Conservation (phyloP, 441 rosid genomes). For the Croton setiger region DNA sequence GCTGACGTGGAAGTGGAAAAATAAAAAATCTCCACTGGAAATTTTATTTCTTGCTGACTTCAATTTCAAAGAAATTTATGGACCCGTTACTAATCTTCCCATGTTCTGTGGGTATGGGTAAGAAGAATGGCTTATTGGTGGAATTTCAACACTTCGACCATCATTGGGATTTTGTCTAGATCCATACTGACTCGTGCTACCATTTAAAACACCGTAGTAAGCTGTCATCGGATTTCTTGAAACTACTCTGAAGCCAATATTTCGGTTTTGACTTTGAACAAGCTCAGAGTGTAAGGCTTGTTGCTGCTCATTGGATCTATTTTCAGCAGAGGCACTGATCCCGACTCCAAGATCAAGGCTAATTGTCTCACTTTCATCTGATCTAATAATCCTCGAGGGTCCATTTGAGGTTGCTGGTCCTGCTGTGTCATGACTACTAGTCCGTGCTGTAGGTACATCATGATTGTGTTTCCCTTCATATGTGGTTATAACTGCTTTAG, state of each 20-base stretch:
- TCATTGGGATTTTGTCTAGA: slow-evolving; percentile 47
- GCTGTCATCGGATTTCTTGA: slow-evolving; percentile 43
- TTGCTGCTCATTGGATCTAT: slow-evolving; percentile 43
- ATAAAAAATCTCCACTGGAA: slow-evolving; percentile 16
- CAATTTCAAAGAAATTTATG: slow-evolving; percentile 33
- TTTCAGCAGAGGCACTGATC: slow-evolving; percentile 51
- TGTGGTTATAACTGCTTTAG: slow-evolving; percentile 94
- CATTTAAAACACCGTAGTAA: slow-evolving; percentile 50
- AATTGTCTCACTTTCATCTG: slow-evolving; percentile 52
- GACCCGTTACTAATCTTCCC: slow-evolving; percentile 77
- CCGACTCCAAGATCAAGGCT: slow-evolving; percentile 98
- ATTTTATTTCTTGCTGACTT: slow-evolving; percentile 19
- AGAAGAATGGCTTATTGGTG: slow-evolving; percentile 50
- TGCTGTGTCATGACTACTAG: slow-evolving; percentile 55
- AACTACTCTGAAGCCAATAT: slow-evolving; percentile 46
- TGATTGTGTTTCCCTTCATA: slow-evolving; percentile 98
- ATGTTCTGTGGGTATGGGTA: slow-evolving; percentile 61
- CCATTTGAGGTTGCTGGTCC: slow-evolving; percentile 37
- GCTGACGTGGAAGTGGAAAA: slow-evolving; percentile 20
- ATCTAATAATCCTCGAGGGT: slow-evolving; percentile 38
- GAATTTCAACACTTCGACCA: slow-evolving; percentile 40
- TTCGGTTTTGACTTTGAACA: slow-evolving; percentile 33
- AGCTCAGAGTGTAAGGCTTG: slow-evolving; percentile 35
- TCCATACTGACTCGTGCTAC: slow-evolving; percentile 47
- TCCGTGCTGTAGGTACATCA: slow-evolving; percentile 76